Percentiles rank a stretch among this genome's conserved stretches.
phyloP scores from a whole-genome alignment of 352 stramenopile genomes.

The Thalassiosira gravida region DNA sequence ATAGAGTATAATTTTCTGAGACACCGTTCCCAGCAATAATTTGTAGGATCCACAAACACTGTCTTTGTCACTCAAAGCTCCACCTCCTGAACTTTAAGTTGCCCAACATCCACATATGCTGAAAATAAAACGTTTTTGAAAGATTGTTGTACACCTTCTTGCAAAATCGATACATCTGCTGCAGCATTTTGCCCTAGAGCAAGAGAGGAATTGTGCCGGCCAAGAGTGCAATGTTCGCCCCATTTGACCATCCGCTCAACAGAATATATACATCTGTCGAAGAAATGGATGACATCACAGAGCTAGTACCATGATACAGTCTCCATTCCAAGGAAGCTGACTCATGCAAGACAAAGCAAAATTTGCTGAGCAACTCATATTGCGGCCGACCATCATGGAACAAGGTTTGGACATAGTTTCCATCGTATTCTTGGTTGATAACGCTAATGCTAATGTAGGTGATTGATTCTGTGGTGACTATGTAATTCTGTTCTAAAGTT shows the following conservation, averaged over 20 bases:
- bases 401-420: constrained; percentile 44
- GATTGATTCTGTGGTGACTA: constrained; percentile 21
- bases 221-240: constrained; percentile 24
- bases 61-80: constrained; percentile 60
- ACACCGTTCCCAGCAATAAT: constrained; percentile 55
- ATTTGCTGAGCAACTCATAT: constrained; percentile 59
- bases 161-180: constrained; percentile 44
- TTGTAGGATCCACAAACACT: constrained; percentile 77
- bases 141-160: constrained; percentile 56
- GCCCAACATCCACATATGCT: constrained; percentile 13
- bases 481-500: constrained; percentile 13
- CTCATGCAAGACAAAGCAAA: constrained; percentile 47
- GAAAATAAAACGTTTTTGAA: constrained; percentile 70
- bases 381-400: constrained; percentile 52
- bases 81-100: constrained; percentile 80
- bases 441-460: constrained; percentile 46
- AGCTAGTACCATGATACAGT: constrained; percentile 40
- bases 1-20: constrained; percentile 48
- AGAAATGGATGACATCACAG: constrained; percentile 41
- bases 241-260: constrained; percentile 55
- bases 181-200: constrained; percentile 42
- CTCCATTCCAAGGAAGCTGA: constrained; percentile 45
- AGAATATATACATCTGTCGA: constrained; percentile 38
- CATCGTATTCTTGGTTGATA: constrained; percentile 37
- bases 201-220: constrained; percentile 21